Percentiles rank a stretch among this genome's conserved stretches.
phyloP scores from a whole-genome alignment of 2,329 filamentous ascomycete genomes.

The Xenosphaeropsis pyriputrescens region DNA sequence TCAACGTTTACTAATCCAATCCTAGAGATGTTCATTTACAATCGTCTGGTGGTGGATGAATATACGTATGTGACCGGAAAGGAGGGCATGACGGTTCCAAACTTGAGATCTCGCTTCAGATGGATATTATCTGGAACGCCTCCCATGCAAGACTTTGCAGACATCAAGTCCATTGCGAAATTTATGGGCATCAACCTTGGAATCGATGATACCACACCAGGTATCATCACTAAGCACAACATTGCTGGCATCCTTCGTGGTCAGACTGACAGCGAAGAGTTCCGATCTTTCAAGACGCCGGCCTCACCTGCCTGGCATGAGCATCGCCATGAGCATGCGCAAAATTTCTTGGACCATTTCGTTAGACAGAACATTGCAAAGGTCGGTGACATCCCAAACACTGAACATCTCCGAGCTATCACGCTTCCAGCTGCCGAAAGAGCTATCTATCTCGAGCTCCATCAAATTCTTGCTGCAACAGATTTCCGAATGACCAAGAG shows the following conservation, averaged over 20 bases:
- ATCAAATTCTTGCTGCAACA: slow-evolving; percentile 33
- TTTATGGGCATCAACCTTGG: slow-evolving; percentile 40
- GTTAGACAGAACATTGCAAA: slow-evolving; percentile 24
- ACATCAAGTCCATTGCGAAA: slow-evolving; percentile 41
- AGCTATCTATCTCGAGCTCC: slow-evolving; percentile 37
- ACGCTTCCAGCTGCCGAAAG: slow-evolving; percentile 29
- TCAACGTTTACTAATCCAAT: slow-evolving; percentile 16
- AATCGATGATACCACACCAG: slow-evolving; percentile 31
- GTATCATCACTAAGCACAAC: slow-evolving; percentile 25
- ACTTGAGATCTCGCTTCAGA: slow-evolving; percentile 21
- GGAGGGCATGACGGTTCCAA: slow-evolving; percentile 18
- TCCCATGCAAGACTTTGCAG: slow-evolving; percentile 36
- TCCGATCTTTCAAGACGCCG: slow-evolving; percentile 32
- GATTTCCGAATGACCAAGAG: slow-evolving; percentile 25
- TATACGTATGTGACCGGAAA: slow-evolving; percentile 38
- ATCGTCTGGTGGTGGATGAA: slow-evolving; percentile 48
- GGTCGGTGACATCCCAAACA: slow-evolving; percentile 26
- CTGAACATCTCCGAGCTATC: slow-evolving; percentile 27
- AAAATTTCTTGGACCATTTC: slow-evolving; percentile 33
- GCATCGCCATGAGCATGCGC: slow-evolving; percentile 32
- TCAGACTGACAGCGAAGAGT: slow-evolving; percentile 35
- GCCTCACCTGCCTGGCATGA: slow-evolving; percentile 35
- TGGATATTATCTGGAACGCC: slow-evolving; percentile 54
- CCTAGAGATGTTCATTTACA: slow-evolving; percentile 45
- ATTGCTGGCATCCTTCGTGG: slow-evolving; percentile 25